Conservation (phyloP, 208 protist genomes). For the Wallacemonas sp. region DNA sequence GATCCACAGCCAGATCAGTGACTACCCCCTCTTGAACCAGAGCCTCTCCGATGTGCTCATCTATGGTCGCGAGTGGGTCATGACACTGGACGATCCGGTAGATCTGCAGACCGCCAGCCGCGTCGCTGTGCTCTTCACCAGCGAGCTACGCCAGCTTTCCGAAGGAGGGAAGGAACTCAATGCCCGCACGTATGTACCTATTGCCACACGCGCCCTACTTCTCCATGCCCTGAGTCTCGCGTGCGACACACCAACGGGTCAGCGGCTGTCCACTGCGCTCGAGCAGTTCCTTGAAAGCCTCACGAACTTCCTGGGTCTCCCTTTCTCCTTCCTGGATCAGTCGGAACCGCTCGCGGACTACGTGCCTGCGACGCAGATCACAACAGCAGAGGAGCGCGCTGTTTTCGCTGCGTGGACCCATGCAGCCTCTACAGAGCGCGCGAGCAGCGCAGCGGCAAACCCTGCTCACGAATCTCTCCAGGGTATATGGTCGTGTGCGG, state of each 20-base stretch:
- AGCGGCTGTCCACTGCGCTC: constrained; percentile 19
- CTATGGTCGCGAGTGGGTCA: constrained; percentile 1
- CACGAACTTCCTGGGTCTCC: constrained; percentile 66
- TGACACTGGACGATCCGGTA: constrained; percentile 12
- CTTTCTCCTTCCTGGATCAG: constrained; percentile 55
- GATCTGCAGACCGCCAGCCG: constrained; percentile 25
- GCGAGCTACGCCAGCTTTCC: constrained; percentile 20
- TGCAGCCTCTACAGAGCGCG: constrained; percentile 6
- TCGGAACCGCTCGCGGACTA: constrained; percentile 41
- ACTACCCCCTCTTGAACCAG: constrained; percentile 37
- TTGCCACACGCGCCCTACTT: constrained; percentile 50
- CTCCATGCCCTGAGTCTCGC: constrained; percentile 16
- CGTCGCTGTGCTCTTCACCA: constrained; percentile 28
- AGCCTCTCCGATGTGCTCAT: constrained; percentile 23
- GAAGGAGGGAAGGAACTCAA: constrained; percentile 21
- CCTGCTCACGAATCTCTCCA: constrained; percentile 7
- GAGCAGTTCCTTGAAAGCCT: constrained; percentile 60
- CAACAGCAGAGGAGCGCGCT: constrained; percentile 73
- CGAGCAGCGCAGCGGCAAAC: constrained; percentile 15
- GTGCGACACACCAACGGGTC: neutral
- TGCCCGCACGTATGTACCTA: constrained; percentile 50
- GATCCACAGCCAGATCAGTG: constrained; percentile 24
- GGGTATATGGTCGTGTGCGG: constrained; percentile 54
- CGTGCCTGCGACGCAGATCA: constrained; percentile 61
- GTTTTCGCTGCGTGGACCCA: constrained; percentile 34